phyloP scores from a whole-genome alignment of 371 early-diverging fungal species.

The Apophysomyces elegans region DNA sequence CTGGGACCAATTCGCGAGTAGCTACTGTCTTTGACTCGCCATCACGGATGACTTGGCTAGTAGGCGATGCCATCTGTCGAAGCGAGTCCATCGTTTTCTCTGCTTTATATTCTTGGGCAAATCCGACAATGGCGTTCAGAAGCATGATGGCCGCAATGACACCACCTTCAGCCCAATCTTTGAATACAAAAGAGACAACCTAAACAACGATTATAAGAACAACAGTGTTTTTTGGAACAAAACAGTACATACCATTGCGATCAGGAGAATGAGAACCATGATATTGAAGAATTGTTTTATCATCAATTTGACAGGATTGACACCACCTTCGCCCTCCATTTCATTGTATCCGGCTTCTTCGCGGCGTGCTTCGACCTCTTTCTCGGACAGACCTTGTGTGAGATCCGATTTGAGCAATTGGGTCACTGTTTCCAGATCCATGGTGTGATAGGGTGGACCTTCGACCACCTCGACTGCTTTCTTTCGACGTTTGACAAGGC shows the following conservation, averaged over 20 bases:
- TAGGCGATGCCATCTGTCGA: conserved; percentile 74
- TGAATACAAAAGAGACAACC: conserved; percentile 63
- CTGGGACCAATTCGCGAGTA: conserved; percentile 81
- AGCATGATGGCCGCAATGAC: conserved; percentile 78
- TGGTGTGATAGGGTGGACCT: conserved; percentile 57
- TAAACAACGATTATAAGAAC: conserved; percentile 14
- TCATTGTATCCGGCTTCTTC: conserved; percentile 71
- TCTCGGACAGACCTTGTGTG: conserved; percentile 63
- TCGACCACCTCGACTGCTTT: conserved; percentile 32
- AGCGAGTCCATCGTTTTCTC: conserved; percentile 90
- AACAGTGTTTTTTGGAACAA: not conserved
- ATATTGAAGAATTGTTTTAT: conserved; percentile 79
- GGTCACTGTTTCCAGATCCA: conserved; percentile 61
- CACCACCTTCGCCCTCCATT: conserved; percentile 71
- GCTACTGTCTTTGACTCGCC: conserved; percentile 73
- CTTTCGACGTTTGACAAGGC: conserved; percentile 37
- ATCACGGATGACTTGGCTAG: conserved; percentile 80
- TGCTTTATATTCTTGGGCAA: conserved; percentile 87
- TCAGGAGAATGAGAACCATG: conserved; percentile 81
- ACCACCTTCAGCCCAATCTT: conserved; percentile 71
- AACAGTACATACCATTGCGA: conserved; percentile 58
- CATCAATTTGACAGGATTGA: conserved; percentile 68
- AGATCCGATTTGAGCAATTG: conserved; percentile 61
- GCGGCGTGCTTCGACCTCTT: conserved; percentile 53
- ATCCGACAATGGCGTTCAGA: conserved; percentile 83